Conservation (phyloP, 2,329 filamentous ascomycete genomes). For the Cercospora sesami region DNA sequence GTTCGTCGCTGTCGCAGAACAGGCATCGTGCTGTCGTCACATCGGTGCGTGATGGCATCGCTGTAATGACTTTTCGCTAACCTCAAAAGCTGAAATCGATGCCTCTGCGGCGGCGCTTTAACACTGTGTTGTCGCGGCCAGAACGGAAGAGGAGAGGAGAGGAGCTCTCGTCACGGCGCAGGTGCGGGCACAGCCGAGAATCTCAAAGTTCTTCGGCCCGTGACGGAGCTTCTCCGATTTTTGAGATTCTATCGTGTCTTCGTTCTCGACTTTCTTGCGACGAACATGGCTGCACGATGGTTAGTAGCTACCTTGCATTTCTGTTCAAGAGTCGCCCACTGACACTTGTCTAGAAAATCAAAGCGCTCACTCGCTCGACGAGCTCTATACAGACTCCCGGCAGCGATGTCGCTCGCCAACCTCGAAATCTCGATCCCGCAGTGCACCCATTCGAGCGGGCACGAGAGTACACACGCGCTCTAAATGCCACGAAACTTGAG, state of each 20-base stretch:
- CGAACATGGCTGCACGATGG: conserved; percentile 26
- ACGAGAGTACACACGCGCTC: conserved; percentile 74
- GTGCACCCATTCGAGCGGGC: conserved; percentile 90
- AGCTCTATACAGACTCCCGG: conserved; percentile 66
- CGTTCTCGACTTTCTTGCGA: conserved; percentile 10
- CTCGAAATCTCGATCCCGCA: conserved; percentile 75
- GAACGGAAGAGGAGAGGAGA: no score
- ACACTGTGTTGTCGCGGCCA: not conserved
- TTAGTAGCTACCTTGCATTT: conserved; percentile 10
- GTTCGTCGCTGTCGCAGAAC: not conserved
- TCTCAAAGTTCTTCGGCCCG: not conserved
- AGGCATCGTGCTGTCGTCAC: not conserved
- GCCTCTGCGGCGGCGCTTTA: no score
- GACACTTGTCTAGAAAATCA: conserved; percentile 53
- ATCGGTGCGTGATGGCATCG: not conserved
- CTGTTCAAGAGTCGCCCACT: not conserved
- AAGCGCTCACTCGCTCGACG: conserved; percentile 66
- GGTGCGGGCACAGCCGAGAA: not conserved
- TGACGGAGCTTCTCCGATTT: not conserved
- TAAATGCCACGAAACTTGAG: conserved; percentile 87
- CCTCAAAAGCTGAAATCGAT: not conserved
- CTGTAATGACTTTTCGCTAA: not conserved
- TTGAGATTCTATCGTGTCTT: conserved; percentile 10
- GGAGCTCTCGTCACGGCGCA: not conserved
- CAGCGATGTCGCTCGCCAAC: conserved; percentile 63